Evolutionary conservation across 805 yeast genomes (phyloP).

Genomic region (Zygotorulaspora florentina): DNA sequence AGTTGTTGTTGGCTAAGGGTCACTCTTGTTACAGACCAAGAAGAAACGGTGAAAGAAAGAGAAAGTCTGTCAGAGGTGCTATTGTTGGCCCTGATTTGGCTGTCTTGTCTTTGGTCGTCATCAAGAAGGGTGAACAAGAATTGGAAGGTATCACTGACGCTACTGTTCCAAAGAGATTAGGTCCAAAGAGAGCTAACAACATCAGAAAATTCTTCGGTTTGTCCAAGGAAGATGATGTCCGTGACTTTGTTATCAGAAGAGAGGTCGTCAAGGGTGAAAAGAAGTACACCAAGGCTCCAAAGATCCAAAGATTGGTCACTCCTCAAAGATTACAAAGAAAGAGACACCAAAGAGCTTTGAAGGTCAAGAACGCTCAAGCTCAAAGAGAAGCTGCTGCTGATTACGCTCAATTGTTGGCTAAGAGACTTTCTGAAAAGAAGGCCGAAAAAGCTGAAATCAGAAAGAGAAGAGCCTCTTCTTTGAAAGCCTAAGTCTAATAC

Average conservation of each 20-base stretch:
- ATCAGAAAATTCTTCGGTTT: constrained; percentile 99
- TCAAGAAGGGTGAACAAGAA: constrained; percentile 96
- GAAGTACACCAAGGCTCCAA: constrained; percentile 99
- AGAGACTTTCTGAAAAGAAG: constrained; percentile 97
- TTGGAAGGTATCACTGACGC: constrained; percentile 93
- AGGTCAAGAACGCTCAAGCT: constrained; percentile 95
- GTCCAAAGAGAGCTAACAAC: constrained; percentile 99
- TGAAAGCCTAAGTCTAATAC: constrained; percentile 63
- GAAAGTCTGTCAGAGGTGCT: constrained; percentile 99
- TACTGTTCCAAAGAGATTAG: constrained; percentile 97
- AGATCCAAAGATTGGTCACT: constrained; percentile 98
- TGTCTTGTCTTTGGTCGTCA: constrained; percentile 86
- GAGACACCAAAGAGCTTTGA: constrained; percentile 91
- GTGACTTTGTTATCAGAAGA: constrained; percentile 93
- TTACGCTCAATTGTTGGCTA: constrained; percentile 97
- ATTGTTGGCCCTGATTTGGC: constrained; percentile 96
- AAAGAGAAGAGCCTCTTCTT: constrained; percentile 99
- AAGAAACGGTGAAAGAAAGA: constrained; percentile 99
- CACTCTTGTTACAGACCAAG: constrained; percentile 99
- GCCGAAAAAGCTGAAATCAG: constrained; percentile 97
- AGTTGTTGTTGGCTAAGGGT: constrained; percentile 88
- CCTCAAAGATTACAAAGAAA: constrained; percentile 99
- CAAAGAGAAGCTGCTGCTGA: constrained; percentile 99
- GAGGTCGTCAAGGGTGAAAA: constrained; percentile 97
- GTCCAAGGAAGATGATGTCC: constrained; percentile 46